Evolutionary conservation across 345 rosid species (phyloP).

Genomic region (Pugionium dolabratum): DNA sequence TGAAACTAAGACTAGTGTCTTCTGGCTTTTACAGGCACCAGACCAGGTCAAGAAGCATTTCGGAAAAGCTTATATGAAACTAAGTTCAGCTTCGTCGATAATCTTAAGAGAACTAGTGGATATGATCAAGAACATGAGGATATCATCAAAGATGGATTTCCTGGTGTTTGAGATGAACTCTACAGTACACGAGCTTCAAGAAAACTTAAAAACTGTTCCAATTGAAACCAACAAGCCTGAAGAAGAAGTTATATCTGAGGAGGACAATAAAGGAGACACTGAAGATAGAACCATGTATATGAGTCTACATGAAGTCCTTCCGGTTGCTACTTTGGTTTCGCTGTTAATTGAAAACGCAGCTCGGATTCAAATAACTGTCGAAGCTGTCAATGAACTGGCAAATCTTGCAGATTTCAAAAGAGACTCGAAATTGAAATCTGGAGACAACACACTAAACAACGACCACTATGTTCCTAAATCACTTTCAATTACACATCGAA

Average conservation of each 20-base stretch:
- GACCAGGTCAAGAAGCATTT: slow-evolving; percentile 49
- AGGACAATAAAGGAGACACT: slow-evolving; percentile 10
- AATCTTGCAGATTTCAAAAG: slow-evolving; percentile 60
- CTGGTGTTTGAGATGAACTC: slow-evolving; percentile 54
- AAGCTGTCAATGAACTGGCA: slow-evolving; percentile 54
- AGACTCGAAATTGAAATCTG: slow-evolving; percentile 31
- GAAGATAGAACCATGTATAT: slow-evolving; percentile 27
- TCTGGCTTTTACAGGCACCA: slow-evolving; percentile 48
- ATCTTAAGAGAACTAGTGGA: slow-evolving; percentile 54
- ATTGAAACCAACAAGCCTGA: slow-evolving; percentile 27
- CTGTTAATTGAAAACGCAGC: slow-evolving; percentile 58
- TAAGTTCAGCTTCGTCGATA: slow-evolving; percentile 44
- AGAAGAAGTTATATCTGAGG: slow-evolving; percentile 31
- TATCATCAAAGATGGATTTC: slow-evolving; percentile 50
- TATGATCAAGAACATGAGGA: slow-evolving; percentile 48
- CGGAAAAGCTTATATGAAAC: slow-evolving; percentile 42
- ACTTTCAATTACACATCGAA: slow-evolving; percentile 11
- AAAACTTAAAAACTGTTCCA: slow-evolving; percentile 51
- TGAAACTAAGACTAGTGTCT: slow-evolving; percentile 21
- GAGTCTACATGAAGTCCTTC: slow-evolving; percentile 58
- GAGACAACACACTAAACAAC: slow-evolving; percentile 33
- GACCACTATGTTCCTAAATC: slow-evolving; percentile 29
- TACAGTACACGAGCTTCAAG: slow-evolving; percentile 59
- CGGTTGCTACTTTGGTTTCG: slow-evolving; percentile 56
- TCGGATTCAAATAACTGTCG: slow-evolving; percentile 51